Conservation (phyloP, 306 rosid genomes). For the Adenanthera pavonina region DNA sequence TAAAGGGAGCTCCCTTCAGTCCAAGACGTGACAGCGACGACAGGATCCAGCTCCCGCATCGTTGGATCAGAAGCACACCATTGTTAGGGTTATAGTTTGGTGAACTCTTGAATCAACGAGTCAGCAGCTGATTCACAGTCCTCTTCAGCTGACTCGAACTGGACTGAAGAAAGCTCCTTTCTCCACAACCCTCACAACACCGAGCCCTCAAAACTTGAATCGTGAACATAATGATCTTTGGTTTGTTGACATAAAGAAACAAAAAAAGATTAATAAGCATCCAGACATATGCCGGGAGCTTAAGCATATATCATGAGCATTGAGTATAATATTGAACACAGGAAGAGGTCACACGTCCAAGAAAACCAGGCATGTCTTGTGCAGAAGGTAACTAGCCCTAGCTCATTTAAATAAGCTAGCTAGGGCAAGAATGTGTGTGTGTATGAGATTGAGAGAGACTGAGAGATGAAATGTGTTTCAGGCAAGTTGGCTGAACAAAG, state of each 20-base stretch:
- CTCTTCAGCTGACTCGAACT: constrained; percentile 59
- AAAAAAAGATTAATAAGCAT: not conserved
- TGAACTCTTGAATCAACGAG: constrained; percentile 85
- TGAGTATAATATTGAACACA: not conserved
- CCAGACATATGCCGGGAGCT: not conserved
- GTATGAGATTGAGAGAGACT: too few relatives aligned
- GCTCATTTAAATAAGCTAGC: constrained; percentile 18
- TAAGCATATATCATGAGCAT: not conserved
- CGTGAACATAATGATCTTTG: not conserved
- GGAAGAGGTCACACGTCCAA: not conserved
- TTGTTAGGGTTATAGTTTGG: not conserved
- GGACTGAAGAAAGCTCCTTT: constrained; percentile 97
- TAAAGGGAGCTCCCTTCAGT: constrained; percentile 99
- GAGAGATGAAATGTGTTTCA: not conserved
- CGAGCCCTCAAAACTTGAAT: too few relatives aligned
- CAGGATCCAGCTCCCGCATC: constrained; percentile 86
- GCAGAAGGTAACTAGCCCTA: constrained; percentile 1
- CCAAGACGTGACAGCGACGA: constrained; percentile 83
- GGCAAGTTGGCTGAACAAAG: not conserved
- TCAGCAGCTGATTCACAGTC: constrained; percentile 83
- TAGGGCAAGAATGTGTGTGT: not conserved
- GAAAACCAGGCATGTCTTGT: not conserved
- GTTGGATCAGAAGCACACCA: constrained; percentile 85
- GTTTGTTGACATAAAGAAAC: too few relatives aligned
- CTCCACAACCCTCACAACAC: not conserved